Evolutionary conservation across 1,284 basidiomycete genomes (phyloP).

Genomic region (Tilletia indica): DNA sequence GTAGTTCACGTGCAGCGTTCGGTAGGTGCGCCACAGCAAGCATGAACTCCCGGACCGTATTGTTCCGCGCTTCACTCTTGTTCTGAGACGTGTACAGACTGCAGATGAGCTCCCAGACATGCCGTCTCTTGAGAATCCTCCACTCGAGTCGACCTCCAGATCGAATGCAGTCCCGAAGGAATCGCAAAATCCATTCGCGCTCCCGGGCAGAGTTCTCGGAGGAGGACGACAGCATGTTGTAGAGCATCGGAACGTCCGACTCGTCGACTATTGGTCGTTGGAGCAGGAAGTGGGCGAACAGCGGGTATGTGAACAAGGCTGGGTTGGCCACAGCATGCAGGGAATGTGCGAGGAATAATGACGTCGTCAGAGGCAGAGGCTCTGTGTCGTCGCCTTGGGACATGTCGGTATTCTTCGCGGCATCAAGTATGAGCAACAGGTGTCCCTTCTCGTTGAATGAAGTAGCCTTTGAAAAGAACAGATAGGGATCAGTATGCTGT

Average conservation of each 20-base stretch:
- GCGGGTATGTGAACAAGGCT: constrained; percentile 74
- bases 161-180: constrained; percentile 76
- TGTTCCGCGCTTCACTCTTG: not conserved
- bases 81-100: constrained; percentile 65
- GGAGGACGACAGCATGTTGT: constrained; percentile 74
- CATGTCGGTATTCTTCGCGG: constrained; percentile 59
- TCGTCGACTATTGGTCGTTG: constrained; percentile 75
- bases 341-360: constrained; percentile 75
- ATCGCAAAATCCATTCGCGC: constrained; percentile 79
- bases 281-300: constrained; percentile 75
- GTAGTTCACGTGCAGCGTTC: not conserved
- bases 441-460: constrained; percentile 79
- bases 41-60: constrained; percentile 11
- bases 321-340: constrained; percentile 77
- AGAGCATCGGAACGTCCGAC: constrained; percentile 78
- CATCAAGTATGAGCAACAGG: constrained; percentile 70
- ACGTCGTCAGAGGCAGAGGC: constrained; percentile 69
- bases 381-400: constrained; percentile 17
- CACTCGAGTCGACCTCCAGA: constrained; percentile 69
- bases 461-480: constrained; percentile 59
- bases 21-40: constrained; percentile 3
- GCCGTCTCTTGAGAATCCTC: constrained; percentile 73
- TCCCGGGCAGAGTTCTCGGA: constrained; percentile 74
- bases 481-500: not conserved
- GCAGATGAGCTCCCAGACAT: constrained; percentile 81